Evolutionary conservation across 129 eudicot species (phyloP), one percentile per base, ranked within the genome.

Genomic region (Erigeron canadensis): DNA sequence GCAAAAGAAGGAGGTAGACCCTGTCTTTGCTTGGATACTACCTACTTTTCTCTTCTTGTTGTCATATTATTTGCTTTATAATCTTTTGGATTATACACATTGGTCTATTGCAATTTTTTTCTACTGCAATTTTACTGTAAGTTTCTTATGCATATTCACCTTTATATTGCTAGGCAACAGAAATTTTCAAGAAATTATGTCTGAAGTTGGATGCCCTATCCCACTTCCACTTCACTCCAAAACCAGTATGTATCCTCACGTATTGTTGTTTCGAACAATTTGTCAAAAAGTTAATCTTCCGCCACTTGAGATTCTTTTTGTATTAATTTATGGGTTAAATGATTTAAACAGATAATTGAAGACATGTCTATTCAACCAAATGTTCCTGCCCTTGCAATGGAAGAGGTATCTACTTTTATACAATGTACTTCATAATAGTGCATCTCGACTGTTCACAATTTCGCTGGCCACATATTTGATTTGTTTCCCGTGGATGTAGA

Each of bases 181-280:
- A 47, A 39, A 74, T 94, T 67, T 90, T 89, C 78, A 90, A 94
- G 88, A 86, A 76, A 72, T 73, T 94, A 22, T 87, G 97, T 68
- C 53, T 87, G 71, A 90, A 90, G 81, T 80, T 90, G 89, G 97
- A 94, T 70, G 99, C 99, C 46, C 84, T 94, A 44, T 90, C 99
- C 9, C 99, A 94, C 77, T 94, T 94, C 89, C 96, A 90, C 83
- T 94, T 94, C 83, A 83, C 97, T 60, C 97, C 97, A 65, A 94
- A 90, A 80, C 97, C 99, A 57, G 99, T 90, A 94, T 67, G 81
- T 37, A 56, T 81, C 77, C 40, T 42, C 23, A 42, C 63, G n/a
- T 38, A 34, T 7, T 7, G 45, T 13, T 58, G 21, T 43, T 6
- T 16, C 22, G 1, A 2, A 7, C 1, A 22, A 54, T 44, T 7